These are phyloP conservation scores for Amborella trichopoda DNA, from an alignment of 164 flowering plant species.

Conservation along the genomic window DNA sequence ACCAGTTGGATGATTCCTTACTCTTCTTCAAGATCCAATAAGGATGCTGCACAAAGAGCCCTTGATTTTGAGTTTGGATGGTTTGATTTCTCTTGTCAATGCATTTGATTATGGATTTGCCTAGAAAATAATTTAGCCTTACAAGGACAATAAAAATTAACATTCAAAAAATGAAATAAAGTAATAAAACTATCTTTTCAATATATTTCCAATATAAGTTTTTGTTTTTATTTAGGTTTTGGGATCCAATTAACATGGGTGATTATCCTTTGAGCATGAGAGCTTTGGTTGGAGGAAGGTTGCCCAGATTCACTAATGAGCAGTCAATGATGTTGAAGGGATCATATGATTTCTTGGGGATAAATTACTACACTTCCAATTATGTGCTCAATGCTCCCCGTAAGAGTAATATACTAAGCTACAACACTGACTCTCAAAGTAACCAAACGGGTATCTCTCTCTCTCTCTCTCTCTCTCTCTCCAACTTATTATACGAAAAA, in stretches of 20 bases:
- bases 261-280: background rate
- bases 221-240: background rate
- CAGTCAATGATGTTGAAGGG: background rate
- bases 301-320: background rate
- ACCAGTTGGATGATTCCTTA: conserved; percentile 32
- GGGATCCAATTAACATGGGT: background rate
- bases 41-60: conserved; percentile 33
- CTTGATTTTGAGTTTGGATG: conserved; percentile 46
- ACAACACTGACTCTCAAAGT: conserved; percentile 8
- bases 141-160: too few species aligned
- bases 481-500: background rate
- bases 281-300: background rate
- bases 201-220: too few species aligned
- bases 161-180: too few species aligned
- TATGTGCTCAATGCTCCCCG: conserved; percentile 4
- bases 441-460: conserved; percentile 11
- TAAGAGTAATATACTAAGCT: conserved; percentile 2
- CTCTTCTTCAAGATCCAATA: conserved; percentile 9
- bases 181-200: too few species aligned
- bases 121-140: conserved; percentile 5
- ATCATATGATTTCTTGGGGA: conserved; percentile 10
- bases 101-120: background rate
- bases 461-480: too few species aligned
- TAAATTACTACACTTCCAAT: background rate
- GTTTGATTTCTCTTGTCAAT: conserved; percentile 4